Evolutionary conservation across 257 asterid genomes (phyloP).

Genomic region (Ilex asprella): DNA sequence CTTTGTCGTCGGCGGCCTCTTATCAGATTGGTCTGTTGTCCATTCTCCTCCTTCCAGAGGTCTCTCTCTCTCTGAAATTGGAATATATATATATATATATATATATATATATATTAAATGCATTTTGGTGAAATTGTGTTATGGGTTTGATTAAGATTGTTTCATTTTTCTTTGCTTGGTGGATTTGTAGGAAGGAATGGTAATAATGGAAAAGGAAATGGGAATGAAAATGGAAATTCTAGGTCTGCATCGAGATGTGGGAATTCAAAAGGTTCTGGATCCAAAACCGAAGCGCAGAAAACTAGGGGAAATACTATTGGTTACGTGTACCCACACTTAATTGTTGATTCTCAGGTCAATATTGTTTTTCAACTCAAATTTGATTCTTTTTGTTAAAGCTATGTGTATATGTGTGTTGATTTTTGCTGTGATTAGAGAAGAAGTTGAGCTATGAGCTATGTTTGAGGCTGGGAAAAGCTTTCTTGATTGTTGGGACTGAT

Average conservation of each 20-base stretch:
- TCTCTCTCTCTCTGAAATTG: slow-evolving; percentile 12
- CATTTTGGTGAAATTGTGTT: background rate
- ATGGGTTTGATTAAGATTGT: slow-evolving; percentile 1
- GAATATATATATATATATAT: background rate
- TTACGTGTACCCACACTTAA: slow-evolving; percentile 54
- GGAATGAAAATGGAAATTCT: slow-evolving; percentile 30
- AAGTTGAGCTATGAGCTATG: too few relatives aligned
- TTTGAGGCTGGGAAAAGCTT: too few relatives aligned
- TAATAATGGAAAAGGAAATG: slow-evolving; percentile 18
- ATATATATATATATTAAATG: background rate
- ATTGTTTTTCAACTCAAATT: background rate
- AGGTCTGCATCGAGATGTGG: slow-evolving; percentile 25
- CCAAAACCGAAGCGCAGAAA: slow-evolving; percentile 24
- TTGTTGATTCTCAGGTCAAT: slow-evolving; percentile 42
- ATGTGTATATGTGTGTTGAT: slow-evolving; percentile 1
- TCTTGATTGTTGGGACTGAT: too few relatives aligned
- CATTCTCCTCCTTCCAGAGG: slow-evolving; percentile 72
- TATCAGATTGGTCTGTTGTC: slow-evolving; percentile 66
- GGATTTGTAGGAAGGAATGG: slow-evolving; percentile 34
- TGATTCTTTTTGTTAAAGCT: background rate
- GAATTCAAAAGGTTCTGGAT: slow-evolving; percentile 28
- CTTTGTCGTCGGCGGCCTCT: slow-evolving; percentile 74
- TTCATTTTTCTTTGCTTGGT: background rate
- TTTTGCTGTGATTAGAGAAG: background rate
- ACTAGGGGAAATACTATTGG: slow-evolving; percentile 37